phyloP scores from a whole-genome alignment of 2,329 filamentous ascomycete genomes.

The Periconia macrospinosa region DNA sequence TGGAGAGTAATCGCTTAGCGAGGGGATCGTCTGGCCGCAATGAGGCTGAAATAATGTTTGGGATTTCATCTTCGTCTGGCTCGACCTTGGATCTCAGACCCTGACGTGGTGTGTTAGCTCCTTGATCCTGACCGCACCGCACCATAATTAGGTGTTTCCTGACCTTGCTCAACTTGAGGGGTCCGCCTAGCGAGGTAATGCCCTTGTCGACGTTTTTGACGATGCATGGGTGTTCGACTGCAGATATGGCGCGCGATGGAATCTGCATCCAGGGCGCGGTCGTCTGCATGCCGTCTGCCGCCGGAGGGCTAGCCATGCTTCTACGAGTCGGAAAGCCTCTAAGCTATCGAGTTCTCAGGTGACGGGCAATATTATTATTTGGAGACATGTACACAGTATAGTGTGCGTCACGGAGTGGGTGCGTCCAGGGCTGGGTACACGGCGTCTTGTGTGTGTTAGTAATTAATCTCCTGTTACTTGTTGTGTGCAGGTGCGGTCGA shows the following conservation, averaged over 20 bases:
- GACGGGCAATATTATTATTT: too few relatives aligned
- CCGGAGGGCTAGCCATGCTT: too few relatives aligned
- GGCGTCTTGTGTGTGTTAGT: too few relatives aligned
- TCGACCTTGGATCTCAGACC: constrained; percentile 31
- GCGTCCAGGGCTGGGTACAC: too few relatives aligned
- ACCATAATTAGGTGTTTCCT: constrained; percentile 11
- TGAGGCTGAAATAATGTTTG: constrained; percentile 66
- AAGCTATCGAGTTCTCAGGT: too few relatives aligned
- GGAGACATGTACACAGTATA: too few relatives aligned
- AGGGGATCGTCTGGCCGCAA: constrained; percentile 79
- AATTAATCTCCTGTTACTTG: too few relatives aligned
- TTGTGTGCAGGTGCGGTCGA: too few relatives aligned
- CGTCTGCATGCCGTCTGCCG: too few relatives aligned
- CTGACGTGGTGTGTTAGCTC: constrained; percentile 15
- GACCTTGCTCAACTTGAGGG: constrained; percentile 57
- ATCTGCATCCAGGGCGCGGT: constrained; percentile 53
- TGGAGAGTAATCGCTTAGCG: constrained; percentile 76
- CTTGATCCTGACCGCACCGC: background rate
- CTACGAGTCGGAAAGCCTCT: too few relatives aligned
- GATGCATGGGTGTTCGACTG: constrained; percentile 69
- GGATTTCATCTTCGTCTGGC: constrained; percentile 40
- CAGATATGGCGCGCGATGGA: constrained; percentile 57
- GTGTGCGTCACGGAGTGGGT: too few relatives aligned
- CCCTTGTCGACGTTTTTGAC: constrained; percentile 66
- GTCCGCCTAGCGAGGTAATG: constrained; percentile 63